Evolutionary conservation across 441 rosid genomes (phyloP).

Genomic region (Erysimum pusillum): DNA sequence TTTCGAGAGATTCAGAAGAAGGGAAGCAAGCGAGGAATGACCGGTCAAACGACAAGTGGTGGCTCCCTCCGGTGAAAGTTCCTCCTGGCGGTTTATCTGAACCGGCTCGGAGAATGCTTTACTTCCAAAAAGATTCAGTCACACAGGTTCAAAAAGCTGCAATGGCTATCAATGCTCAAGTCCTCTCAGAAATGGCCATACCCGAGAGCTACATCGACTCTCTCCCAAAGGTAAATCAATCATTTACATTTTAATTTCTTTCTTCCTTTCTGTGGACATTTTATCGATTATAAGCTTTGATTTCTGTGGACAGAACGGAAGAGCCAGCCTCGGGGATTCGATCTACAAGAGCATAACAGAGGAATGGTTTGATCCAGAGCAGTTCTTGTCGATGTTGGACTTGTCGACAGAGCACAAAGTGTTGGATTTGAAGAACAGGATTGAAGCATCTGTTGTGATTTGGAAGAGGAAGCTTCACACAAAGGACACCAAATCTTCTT

Average conservation of each 20-base stretch:
- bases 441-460: conserved; percentile 68
- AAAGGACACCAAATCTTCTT: conserved; percentile 59
- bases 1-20: conserved; percentile 81
- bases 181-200: conserved; percentile 86
- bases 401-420: conserved; percentile 67
- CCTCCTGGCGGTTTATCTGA: conserved; percentile 86
- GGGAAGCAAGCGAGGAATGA: conserved; percentile 51
- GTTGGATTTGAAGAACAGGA: conserved; percentile 64
- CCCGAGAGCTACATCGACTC: conserved; percentile 95
- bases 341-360: conserved; percentile 69
- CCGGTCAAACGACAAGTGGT: conserved; percentile 91
- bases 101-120: conserved; percentile 69
- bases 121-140: conserved; percentile 84
- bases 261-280: neutral
- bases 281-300: neutral
- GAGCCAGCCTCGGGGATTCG: conserved; percentile 65
- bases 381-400: conserved; percentile 60
- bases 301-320: conserved; percentile 54
- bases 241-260: neutral
- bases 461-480: conserved; percentile 65
- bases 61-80: conserved; percentile 90
- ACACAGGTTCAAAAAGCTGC: conserved; percentile 98
- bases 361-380: conserved; percentile 66
- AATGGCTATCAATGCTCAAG: conserved; percentile 97
- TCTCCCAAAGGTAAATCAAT: conserved; percentile 80